A percentile compares a stretch with the other conserved stretches of the same genome.
Evolutionary conservation across 176 grass and related monocot species (phyloP).

Genomic region (Microstegium vimineum): DNA sequence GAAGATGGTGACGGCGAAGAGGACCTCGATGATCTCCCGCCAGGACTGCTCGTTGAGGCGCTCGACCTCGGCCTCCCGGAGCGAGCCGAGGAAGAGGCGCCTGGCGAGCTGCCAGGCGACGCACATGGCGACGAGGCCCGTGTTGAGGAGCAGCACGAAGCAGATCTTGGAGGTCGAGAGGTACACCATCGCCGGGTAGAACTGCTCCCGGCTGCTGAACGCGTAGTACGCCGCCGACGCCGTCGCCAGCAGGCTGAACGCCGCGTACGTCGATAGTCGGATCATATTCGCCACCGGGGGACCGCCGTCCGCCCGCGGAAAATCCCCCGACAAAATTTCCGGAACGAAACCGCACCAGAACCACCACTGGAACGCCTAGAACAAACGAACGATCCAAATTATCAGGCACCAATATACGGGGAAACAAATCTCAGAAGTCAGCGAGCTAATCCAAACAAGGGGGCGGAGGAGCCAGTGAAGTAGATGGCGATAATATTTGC

Average conservation of each 20-base stretch:
- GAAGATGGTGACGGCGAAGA: slow-evolving; percentile 97
- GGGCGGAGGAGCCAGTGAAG: neutral
- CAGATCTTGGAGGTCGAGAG: slow-evolving; percentile 98
- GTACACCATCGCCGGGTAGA: slow-evolving; percentile 94
- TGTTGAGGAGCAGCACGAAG: slow-evolving; percentile 96
- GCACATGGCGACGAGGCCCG: slow-evolving; percentile 89
- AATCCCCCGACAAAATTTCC: neutral
- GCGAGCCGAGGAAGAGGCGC: slow-evolving; percentile 76
- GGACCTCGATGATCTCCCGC: slow-evolving; percentile 89
- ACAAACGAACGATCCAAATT: neutral
- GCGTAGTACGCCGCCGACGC: slow-evolving; percentile 74
- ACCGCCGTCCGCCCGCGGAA: neutral
- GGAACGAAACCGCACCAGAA: neutral
- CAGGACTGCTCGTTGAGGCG: slow-evolving; percentile 93
- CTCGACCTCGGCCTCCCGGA: slow-evolving; percentile 91
- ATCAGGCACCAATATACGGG: neutral
- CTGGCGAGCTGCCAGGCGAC: slow-evolving; percentile 82
- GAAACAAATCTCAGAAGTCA: neutral
- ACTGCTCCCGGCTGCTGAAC: slow-evolving; percentile 95
- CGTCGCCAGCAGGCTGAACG: slow-evolving; percentile 93
- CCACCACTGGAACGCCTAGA: neutral
- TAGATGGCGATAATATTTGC: neutral
- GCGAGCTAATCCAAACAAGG: neutral
- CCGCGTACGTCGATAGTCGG: slow-evolving; percentile 78
- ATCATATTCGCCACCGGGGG: slow-evolving; percentile 50